Conservation (phyloP, 2,329 filamentous ascomycete genomes). For the Ophiocordyceps robertsii region DNA sequence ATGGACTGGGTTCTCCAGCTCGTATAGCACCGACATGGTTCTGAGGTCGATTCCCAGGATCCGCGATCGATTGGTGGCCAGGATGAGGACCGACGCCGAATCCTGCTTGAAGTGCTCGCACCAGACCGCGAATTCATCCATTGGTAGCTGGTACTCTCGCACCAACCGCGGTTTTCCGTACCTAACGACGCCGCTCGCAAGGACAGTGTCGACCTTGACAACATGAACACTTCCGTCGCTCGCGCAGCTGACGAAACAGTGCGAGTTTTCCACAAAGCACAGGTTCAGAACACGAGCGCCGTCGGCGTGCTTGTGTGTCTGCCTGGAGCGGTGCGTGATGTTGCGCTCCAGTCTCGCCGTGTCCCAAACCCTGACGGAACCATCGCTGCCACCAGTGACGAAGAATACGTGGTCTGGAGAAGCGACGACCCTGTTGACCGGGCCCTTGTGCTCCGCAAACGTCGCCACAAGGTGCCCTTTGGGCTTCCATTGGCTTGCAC, state of each 20-base stretch:
- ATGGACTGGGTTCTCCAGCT: conserved; percentile 74
- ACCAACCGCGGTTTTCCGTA: conserved; percentile 69
- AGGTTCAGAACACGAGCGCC: conserved; percentile 66
- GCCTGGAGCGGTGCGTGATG: conserved; percentile 72
- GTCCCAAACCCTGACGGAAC: conserved; percentile 88
- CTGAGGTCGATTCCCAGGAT: conserved; percentile 77
- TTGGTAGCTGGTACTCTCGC: conserved; percentile 65
- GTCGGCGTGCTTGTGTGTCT: conserved; percentile 64
- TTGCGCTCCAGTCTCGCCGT: conserved; percentile 81
- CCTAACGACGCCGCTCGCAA: conserved; percentile 39
- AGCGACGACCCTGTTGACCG: conserved; percentile 68
- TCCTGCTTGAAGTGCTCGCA: conserved; percentile 84
- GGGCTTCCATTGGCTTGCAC: conserved; percentile 58
- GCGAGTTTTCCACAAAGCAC: conserved; percentile 86
- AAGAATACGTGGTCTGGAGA: conserved; percentile 92
- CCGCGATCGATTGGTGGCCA: conserved; percentile 77
- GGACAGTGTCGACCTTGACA: conserved; percentile 56
- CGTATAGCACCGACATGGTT: conserved; percentile 71
- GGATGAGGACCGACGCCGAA: conserved; percentile 63
- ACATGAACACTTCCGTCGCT: conserved; percentile 84
- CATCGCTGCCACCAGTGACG: conserved; percentile 84
- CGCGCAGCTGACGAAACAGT: conserved; percentile 84
- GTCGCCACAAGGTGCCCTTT: conserved; percentile 74
- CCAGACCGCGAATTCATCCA: conserved; percentile 72
- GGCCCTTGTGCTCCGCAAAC: conserved; percentile 74